phyloP scores from a whole-genome alignment of 129 eudicot species.

The Solidago caesia region DNA sequence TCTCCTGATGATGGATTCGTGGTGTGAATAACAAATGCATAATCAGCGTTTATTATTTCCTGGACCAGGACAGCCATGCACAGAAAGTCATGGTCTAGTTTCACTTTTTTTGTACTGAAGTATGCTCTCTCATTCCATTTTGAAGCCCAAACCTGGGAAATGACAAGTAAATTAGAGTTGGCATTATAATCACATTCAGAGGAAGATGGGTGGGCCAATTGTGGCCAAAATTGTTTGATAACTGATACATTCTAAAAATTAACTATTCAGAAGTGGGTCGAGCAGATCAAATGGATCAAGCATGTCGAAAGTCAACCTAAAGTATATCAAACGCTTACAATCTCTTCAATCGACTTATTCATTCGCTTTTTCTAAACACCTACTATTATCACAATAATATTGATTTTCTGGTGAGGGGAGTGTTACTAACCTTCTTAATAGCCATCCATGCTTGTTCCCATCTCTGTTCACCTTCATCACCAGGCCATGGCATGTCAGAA shows the following conservation, averaged over 20 bases:
- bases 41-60: slow-evolving; percentile 93
- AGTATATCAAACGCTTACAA: too few relatives aligned
- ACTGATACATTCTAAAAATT: not conserved
- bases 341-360: too few relatives aligned
- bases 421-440: slow-evolving; percentile 73
- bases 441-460: slow-evolving; percentile 99
- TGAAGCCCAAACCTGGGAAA: slow-evolving; percentile 90
- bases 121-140: slow-evolving; percentile 99
- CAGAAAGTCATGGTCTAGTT: slow-evolving; percentile 82
- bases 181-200: not conserved
- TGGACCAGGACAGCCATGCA: slow-evolving; percentile 99
- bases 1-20: slow-evolving; percentile 98
- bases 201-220: not conserved
- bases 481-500: slow-evolving; percentile 99
- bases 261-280: not conserved
- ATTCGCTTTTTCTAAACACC: not conserved
- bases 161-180: slow-evolving; percentile 7
- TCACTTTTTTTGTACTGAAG: slow-evolving; percentile 89
- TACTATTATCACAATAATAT: slow-evolving; percentile 1
- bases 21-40: slow-evolving; percentile 97
- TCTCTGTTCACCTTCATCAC: slow-evolving; percentile 84
- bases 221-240: too few relatives aligned
- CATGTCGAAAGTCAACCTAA: too few relatives aligned
- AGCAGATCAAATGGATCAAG: not conserved
- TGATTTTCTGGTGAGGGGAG: slow-evolving; percentile 9